Percentiles rank a stretch among this genome's conserved stretches.
Evolutionary conservation across 345 rosid species (phyloP).

Genomic region (Geranium rotundifolium): DNA sequence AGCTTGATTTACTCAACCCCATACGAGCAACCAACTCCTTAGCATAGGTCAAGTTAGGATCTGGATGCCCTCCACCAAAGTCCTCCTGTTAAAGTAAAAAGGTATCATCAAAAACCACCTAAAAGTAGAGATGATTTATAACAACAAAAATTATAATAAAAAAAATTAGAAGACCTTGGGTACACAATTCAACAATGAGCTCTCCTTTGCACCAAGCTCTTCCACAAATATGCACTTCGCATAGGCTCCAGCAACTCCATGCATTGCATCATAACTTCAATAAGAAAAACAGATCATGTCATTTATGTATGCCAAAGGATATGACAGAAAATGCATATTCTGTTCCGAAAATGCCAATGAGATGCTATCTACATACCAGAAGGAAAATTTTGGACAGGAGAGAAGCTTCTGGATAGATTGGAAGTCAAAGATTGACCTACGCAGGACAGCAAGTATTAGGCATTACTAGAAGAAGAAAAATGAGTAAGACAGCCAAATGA

Average conservation of each 20-base stretch:
- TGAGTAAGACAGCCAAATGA: background rate
- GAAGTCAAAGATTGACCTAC: constrained; percentile 89
- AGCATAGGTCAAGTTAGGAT: constrained; percentile 97
- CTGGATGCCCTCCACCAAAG: constrained; percentile 99
- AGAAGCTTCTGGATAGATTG: constrained; percentile 68
- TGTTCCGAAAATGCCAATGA: background rate
- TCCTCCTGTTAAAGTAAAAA: constrained; percentile 49
- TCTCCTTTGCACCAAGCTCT: constrained; percentile 87
- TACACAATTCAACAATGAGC: constrained; percentile 71
- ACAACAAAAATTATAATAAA: constrained; percentile 1
- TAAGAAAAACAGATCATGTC: constrained; percentile 7
- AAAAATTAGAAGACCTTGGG: constrained; percentile 56
- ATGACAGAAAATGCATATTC: constrained; percentile 5
- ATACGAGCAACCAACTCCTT: constrained; percentile 88
- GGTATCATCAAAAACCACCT: background rate
- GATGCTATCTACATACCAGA: constrained; percentile 50
- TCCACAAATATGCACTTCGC: constrained; percentile 87
- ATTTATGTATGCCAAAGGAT: constrained; percentile 2
- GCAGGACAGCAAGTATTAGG: background rate
- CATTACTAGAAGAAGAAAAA: background rate
- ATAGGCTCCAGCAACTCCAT: constrained; percentile 98
- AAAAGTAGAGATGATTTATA: background rate
- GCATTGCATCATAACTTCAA: constrained; percentile 79
- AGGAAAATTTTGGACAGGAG: constrained; percentile 73
- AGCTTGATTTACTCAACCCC: constrained; percentile 78